A percentile compares a stretch with the other conserved stretches of the same genome.
Conservation (phyloP, 2,329 filamentous ascomycete species). For the Colletotrichum simmondsii region DNA sequence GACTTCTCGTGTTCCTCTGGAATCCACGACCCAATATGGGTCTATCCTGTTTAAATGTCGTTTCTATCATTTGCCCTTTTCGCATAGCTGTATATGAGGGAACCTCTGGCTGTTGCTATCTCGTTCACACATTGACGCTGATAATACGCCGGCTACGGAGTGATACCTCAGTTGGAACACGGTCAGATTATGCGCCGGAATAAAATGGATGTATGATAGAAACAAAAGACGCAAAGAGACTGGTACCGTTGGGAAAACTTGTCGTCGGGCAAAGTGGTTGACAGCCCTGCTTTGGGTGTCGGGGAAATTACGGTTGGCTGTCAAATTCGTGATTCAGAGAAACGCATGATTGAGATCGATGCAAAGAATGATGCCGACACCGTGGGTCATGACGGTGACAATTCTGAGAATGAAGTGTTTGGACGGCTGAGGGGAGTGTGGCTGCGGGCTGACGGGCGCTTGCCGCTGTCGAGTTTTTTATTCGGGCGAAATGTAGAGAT, state of each 20-base stretch:
- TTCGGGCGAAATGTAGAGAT: neutral
- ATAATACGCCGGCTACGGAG: conserved; percentile 15
- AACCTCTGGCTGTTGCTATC: neutral
- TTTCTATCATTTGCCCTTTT: neutral
- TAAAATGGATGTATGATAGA: conserved; percentile 1
- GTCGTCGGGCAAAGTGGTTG: neutral
- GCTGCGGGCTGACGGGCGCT: neutral
- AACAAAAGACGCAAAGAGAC: neutral
- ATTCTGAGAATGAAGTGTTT: neutral
- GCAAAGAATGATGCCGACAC: conserved; percentile 11
- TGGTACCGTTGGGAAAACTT: neutral
- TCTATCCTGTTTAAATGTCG: conserved; percentile 28
- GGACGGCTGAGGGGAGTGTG: neutral
- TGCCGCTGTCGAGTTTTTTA: neutral
- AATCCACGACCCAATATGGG: conserved; percentile 20
- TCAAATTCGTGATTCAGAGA: neutral
- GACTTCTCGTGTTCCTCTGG: conserved; percentile 27
- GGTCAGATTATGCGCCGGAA: neutral
- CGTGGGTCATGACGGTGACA: neutral
- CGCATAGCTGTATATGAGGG: neutral
- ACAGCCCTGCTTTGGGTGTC: too few relatives aligned
- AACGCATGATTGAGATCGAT: neutral
- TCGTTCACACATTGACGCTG: conserved; percentile 8
- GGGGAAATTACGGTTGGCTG: neutral
- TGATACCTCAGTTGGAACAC: neutral